A percentile compares a stretch with the other conserved stretches of the same genome.
Evolutionary conservation across 2,329 filamentous ascomycete species (phyloP).

Genomic region (Phaeosphaeriaceae sp.): DNA sequence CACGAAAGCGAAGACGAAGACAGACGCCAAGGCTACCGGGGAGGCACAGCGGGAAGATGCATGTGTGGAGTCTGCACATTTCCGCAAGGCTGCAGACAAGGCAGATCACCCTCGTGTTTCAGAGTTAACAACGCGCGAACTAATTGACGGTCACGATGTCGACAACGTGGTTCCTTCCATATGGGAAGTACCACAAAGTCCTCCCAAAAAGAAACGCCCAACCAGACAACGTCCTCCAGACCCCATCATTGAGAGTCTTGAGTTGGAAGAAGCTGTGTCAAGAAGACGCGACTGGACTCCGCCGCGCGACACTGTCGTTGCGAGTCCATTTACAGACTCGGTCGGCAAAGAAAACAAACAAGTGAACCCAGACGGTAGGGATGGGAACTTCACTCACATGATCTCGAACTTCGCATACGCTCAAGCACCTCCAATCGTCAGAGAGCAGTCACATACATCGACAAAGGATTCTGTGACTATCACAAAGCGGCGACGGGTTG

Average conservation of each 20-base stretch:
- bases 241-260: slow-evolving; percentile 18
- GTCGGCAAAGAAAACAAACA: slow-evolving; percentile 34
- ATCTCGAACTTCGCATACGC: slow-evolving; percentile 41
- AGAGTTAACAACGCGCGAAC: not conserved
- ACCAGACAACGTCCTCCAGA: slow-evolving; percentile 20
- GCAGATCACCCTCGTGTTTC: slow-evolving; percentile 4
- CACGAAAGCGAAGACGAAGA: slow-evolving; percentile 29
- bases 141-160: not conserved
- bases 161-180: slow-evolving; percentile 20
- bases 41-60: slow-evolving; percentile 24
- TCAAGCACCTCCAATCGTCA: slow-evolving; percentile 19
- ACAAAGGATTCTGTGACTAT: slow-evolving; percentile 8
- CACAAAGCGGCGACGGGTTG: slow-evolving; percentile 40
- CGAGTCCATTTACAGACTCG: slow-evolving; percentile 23
- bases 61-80: slow-evolving; percentile 32
- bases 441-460: slow-evolving; percentile 7
- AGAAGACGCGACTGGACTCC: slow-evolving; percentile 50
- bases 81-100: slow-evolving; percentile 8
- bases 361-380: slow-evolving; percentile 3
- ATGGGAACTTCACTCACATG: slow-evolving; percentile 32
- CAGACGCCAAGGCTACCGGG: slow-evolving; percentile 11
- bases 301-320: slow-evolving; percentile 31
- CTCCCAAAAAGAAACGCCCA: slow-evolving; percentile 18
- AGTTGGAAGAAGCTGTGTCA: slow-evolving; percentile 38
- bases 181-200: slow-evolving; percentile 37